Conservation (phyloP, 176 grass and related monocot species). For the Alloteropsis semialata region DNA sequence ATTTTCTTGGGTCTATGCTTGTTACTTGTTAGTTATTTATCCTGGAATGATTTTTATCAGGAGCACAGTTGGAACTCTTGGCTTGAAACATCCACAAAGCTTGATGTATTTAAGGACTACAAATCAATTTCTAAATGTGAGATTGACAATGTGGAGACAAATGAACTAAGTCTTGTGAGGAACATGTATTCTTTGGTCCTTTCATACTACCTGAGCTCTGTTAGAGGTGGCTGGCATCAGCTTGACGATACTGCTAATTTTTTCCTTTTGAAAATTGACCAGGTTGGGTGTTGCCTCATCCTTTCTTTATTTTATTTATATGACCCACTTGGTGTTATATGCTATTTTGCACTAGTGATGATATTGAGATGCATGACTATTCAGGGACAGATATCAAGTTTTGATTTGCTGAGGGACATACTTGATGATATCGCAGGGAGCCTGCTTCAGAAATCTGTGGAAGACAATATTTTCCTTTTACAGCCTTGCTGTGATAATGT, state of each 20-base stretch:
- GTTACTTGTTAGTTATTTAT: conserved; percentile 18
- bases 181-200: conserved; percentile 84
- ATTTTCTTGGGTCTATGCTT: conserved; percentile 39
- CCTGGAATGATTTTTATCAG: conserved; percentile 43
- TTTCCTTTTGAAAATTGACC: conserved; percentile 47
- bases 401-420: conserved; percentile 61
- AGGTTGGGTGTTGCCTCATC: conserved; percentile 31
- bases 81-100: conserved; percentile 63
- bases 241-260: conserved; percentile 72
- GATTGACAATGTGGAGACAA: conserved; percentile 36
- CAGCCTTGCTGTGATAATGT: conserved; percentile 84
- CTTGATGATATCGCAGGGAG: conserved; percentile 69
- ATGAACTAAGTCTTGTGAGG: conserved; percentile 70
- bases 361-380: conserved; percentile 23
- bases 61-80: conserved; percentile 73
- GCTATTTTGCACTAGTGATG: conserved; percentile 12
- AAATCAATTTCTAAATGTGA: conserved; percentile 39
- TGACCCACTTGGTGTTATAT: conserved; percentile 2
- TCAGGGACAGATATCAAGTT: conserved; percentile 51
- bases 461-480: conserved; percentile 84
- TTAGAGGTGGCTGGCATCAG: conserved; percentile 90
- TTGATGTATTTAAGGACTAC: conserved; percentile 63
- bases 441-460: conserved; percentile 61
- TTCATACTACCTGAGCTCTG: conserved; percentile 66
- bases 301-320: conserved; percentile 13